A percentile compares a stretch with the other conserved stretches of the same genome.
These are phyloP conservation scores for Euphorbia corollata DNA, from an alignment of 441 rosid genomes.

Conservation along the genomic window DNA sequence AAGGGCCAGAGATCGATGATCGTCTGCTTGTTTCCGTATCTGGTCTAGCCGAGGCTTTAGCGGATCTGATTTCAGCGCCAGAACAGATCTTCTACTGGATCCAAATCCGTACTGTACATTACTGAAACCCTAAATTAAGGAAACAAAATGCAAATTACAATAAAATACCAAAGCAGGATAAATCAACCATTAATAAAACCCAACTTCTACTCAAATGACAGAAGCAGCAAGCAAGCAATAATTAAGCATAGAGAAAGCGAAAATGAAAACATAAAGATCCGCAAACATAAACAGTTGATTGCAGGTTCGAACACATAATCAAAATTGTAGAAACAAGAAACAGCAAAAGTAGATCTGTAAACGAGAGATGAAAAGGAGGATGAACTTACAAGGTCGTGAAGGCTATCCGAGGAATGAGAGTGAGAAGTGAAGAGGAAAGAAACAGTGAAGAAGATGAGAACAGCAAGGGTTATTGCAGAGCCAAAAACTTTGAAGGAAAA, in stretches of 20 bases:
- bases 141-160: neutral
- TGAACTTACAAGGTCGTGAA: conserved; percentile 38
- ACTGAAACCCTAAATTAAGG: conserved; percentile 35
- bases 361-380: conserved; percentile 2
- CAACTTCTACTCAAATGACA: neutral
- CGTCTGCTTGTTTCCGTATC: conserved; percentile 92
- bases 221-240: neutral
- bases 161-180: neutral
- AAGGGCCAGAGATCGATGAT: conserved; percentile 63
- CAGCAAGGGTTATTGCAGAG: conserved; percentile 33
- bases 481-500: conserved; percentile 36
- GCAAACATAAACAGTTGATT: neutral
- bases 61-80: conserved; percentile 82
- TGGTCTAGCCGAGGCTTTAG: conserved; percentile 78
- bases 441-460: conserved; percentile 45
- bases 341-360: conserved; percentile 12
- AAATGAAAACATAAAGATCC: neutral
- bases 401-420: conserved; percentile 38
- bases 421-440: conserved; percentile 51
- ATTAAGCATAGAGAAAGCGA: neutral
- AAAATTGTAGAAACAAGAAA: neutral
- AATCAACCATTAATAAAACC: no score
- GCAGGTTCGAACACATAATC: neutral
- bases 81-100: conserved; percentile 59
- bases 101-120: conserved; percentile 36